phyloP scores from a whole-genome alignment of 2,329 filamentous ascomycete genomes.

The Verticillium longisporum region DNA sequence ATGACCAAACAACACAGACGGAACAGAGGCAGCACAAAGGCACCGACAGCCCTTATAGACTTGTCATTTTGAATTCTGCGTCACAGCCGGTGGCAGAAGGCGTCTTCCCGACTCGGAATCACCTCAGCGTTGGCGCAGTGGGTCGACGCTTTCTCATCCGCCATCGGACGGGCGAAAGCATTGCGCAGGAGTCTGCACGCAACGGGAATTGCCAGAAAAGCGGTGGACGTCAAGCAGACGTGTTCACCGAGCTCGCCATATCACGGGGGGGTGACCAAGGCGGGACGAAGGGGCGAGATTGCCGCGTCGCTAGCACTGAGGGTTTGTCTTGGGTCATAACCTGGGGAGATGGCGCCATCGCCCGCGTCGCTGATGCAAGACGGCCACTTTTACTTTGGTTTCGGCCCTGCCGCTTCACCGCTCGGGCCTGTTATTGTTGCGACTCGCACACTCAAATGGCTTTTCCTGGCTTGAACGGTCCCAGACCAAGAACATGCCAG shows the following conservation, averaged over 20 bases:
- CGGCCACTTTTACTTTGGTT: not conserved
- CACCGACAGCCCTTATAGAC: not conserved
- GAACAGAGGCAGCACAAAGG: not conserved
- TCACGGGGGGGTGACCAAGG: not conserved
- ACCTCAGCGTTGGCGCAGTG: conserved; percentile 12
- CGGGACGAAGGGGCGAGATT: not conserved
- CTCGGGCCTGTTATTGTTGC: not conserved
- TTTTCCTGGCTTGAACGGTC: not conserved
- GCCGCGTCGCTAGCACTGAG: not conserved
- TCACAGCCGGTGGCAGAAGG: conserved; percentile 1
- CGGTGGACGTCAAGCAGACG: conserved; percentile 10
- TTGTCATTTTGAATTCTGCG: not conserved
- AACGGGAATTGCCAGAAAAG: conserved; percentile 9
- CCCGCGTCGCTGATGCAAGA: conserved; percentile 17
- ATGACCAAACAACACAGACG: too few species aligned
- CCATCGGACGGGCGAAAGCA: conserved; percentile 8
- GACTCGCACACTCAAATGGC: not conserved
- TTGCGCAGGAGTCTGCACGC: not conserved
- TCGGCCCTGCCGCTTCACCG: not conserved
- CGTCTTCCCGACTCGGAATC: conserved; percentile 12
- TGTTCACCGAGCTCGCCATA: conserved; percentile 2
- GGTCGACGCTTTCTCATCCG: conserved; percentile 5
- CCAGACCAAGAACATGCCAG: not conserved
- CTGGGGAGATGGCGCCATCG: conserved; percentile 20
- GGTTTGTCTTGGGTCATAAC: not conserved